These are phyloP conservation scores for Citrus sinensis DNA, from an alignment of 345 rosid genomes.

Conservation along the genomic window DVS_A1.0 CM039163.1:8340001-8340500, in stretches of 20 bases:
- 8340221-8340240: constrained; percentile 36
- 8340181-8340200: background rate
- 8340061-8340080: background rate
- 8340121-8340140: background rate
- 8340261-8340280: constrained; percentile 71
- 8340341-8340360: constrained; percentile 68
- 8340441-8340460: background rate
- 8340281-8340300: constrained; percentile 87
- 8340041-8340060: background rate
- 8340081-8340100: background rate
- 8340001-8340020: background rate
- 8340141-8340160: background rate
- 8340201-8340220: background rate
- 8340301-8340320: constrained; percentile 95
- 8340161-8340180: background rate
- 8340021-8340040: background rate
- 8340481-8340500: background rate
- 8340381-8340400: background rate
- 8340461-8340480: background rate
- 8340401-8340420: no score
- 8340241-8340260: constrained; percentile 77
- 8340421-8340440: no score
- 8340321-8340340: constrained; percentile 94
- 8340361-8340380: constrained; percentile 85
- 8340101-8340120: background rate